Base-by-base conservation (phyloP, 768 basidiomycete species). In the Termitomyces sp. region DNA sequence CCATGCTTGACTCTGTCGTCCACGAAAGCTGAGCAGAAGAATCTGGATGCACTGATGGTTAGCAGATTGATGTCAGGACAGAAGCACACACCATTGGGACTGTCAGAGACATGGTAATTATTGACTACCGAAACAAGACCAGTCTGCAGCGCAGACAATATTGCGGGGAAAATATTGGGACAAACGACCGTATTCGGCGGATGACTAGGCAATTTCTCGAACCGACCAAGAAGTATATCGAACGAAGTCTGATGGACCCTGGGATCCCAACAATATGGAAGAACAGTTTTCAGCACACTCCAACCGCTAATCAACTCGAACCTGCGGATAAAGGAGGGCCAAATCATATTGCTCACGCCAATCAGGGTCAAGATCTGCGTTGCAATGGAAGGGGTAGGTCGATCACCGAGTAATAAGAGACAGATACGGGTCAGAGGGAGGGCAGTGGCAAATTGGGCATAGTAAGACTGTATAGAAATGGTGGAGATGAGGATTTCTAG, bases 251-350 rank as follows among this genome's bases (percentile, higher is more conserved):
- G 76, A 58, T 92, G 87, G 14, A 95, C 85, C 18, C 70, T 76
- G 8, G 73, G 68, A 62, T 88, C 80, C 95, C 95, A 96, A 45
- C 78, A 75, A 22, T 69, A 64, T 0, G 93, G 89, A 20, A 95
- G 65, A 27, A 88, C 81, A 4, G 78, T 79, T 67, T 85, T 88
- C 36, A 96, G 68, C 2, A 89, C 77, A 46, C 78, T 85, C 89
- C 93, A 96, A 9, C 95, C 95, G 53, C 87, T 87, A 37, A 91
- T 85, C 1, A 89, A 74, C 68, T 95, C 94, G 63, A 96, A 93
- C 64, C 91, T 93, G 55, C 88, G 79, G 46, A 75, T 80, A 73
- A 95, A 97, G 2, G 85, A 81, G 10, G 79, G 67, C 0, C 85
- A 85, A 30, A 76, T 69, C 16, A 71, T 72, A 30, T 87, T 75